Percentiles rank a stretch among this genome's conserved stretches.
These are phyloP conservation scores for Lasiosphaeria ovina DNA, from an alignment of 495 filamentous ascomycete species.

Conservation along the genomic window DNA sequence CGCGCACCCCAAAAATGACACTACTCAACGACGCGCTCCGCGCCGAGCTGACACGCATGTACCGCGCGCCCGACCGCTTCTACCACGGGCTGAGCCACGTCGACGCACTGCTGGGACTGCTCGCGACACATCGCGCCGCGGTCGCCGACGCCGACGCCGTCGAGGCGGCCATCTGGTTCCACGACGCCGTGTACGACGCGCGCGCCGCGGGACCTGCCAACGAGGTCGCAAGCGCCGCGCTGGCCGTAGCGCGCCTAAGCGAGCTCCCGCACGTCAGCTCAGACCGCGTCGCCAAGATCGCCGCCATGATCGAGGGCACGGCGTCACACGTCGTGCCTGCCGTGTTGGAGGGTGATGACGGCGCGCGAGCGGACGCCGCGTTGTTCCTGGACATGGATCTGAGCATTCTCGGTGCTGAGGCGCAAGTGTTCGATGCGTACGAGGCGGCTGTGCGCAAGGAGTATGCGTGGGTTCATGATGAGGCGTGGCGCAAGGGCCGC, in stretches of 20 bases:
- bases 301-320: conserved; percentile 18
- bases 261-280: neutral
- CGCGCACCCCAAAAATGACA: too few species aligned
- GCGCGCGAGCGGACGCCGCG: conserved; percentile 1
- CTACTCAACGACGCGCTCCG: too few species aligned
- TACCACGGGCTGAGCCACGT: conserved; percentile 22
- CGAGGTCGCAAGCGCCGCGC: conserved; percentile 14
- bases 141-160: conserved; percentile 18
- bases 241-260: conserved; percentile 12
- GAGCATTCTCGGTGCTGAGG: conserved; percentile 16
- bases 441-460: conserved; percentile 19
- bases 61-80: neutral
- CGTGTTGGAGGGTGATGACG: neutral
- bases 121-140: conserved; percentile 1
- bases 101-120: conserved; percentile 13
- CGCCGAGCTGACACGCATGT: too few species aligned
- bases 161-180: conserved; percentile 26
- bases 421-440: conserved; percentile 16
- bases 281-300: neutral
- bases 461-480: conserved; percentile 15
- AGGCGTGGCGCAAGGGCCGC: conserved; percentile 16
- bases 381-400: conserved; percentile 24
- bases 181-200: conserved; percentile 22
- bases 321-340: conserved; percentile 13
- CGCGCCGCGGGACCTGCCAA: conserved; percentile 7